phyloP scores from a whole-genome alignment of 163 green algal species.

The Scenedesmus sp. region DNA sequence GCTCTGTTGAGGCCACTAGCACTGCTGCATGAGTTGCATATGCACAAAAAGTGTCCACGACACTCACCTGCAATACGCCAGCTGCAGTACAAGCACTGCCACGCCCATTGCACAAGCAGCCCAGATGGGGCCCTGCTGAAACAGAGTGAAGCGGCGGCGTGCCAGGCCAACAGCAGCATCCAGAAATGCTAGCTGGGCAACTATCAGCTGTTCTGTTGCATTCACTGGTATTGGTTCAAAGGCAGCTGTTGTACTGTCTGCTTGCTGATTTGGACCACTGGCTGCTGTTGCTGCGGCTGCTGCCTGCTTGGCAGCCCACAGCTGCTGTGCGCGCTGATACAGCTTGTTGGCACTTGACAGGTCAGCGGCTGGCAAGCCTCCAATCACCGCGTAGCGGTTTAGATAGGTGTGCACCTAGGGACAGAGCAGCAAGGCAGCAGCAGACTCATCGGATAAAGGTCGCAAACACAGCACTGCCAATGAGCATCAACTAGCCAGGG shows the following conservation, averaged over 20 bases:
- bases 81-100: constrained; percentile 62
- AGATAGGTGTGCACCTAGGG: constrained; percentile 72
- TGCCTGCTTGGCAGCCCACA: not conserved
- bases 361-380: constrained; percentile 44
- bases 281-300: constrained; percentile 32
- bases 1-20: not conserved
- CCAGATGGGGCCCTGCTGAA: constrained; percentile 68
- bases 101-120: constrained; percentile 65
- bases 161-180: constrained; percentile 66
- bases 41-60: not conserved
- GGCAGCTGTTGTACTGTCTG: not conserved
- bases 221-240: not conserved
- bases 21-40: not conserved
- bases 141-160: constrained; percentile 81
- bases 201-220: not conserved
- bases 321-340: not conserved
- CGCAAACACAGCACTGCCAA: not conserved
- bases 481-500: not conserved
- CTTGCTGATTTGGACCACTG: too few relatives aligned
- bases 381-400: constrained; percentile 58
- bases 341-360: constrained; percentile 51
- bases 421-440: not conserved
- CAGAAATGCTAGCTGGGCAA: constrained; percentile 61
- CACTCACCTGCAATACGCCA: constrained; percentile 34
- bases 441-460: too few relatives aligned